phyloP scores from a whole-genome alignment of 164 flowering plant species.

The Stephania yunnanensis region DNA sequence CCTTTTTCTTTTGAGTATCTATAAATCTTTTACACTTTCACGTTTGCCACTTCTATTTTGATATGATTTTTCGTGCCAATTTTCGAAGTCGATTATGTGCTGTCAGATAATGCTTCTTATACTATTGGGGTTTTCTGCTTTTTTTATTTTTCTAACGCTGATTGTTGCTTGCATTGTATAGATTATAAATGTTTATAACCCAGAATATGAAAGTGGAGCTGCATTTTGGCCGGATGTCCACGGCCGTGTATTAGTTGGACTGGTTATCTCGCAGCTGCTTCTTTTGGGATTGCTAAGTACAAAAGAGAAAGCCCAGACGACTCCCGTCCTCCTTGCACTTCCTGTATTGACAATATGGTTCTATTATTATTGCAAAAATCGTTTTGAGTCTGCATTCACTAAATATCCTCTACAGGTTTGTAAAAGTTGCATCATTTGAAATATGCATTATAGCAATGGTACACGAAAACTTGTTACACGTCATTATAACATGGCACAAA shows the following conservation, averaged over 20 bases:
- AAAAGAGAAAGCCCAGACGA: constrained; percentile 52
- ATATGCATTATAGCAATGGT: background rate
- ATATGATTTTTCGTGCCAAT: background rate
- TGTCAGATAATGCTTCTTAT: background rate
- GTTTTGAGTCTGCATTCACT: constrained; percentile 71
- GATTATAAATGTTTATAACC: constrained; percentile 85
- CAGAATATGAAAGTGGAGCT: constrained; percentile 76
- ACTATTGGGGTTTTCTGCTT: background rate
- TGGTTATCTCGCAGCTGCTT: constrained; percentile 65
- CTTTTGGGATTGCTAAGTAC: constrained; percentile 71
- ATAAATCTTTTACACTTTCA: background rate
- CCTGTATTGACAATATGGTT: constrained; percentile 79
- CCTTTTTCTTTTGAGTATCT: background rate
- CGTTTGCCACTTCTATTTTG: background rate
- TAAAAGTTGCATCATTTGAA: background rate
- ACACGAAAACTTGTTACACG: background rate
- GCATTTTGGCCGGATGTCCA: constrained; percentile 91
- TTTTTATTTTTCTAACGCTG: background rate
- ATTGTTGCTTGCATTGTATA: constrained; percentile 23
- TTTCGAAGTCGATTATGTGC: background rate
- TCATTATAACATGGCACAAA: background rate
- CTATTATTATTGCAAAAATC: constrained; percentile 63
- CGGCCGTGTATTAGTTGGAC: constrained; percentile 51
- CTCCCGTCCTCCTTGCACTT: constrained; percentile 62
- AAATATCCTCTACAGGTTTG: constrained; percentile 70